A percentile compares a stretch with the other conserved stretches of the same genome.
phyloP scores from a whole-genome alignment of 2,329 filamentous ascomycete species.

The Fusarium brevicatenulatum region DNA sequence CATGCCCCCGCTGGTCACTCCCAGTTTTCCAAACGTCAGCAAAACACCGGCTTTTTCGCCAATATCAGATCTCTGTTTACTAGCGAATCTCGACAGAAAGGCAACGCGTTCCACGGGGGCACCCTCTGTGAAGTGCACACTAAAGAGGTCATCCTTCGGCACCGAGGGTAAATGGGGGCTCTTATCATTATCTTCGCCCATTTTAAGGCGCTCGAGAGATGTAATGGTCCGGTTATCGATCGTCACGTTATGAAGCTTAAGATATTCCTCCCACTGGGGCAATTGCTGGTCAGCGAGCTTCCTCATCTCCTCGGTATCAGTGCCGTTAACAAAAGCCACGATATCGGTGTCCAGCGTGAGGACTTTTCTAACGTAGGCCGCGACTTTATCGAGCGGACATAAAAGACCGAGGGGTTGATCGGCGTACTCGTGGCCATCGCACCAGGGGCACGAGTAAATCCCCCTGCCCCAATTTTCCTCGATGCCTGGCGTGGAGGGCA shows the following conservation, averaged over 20 bases:
- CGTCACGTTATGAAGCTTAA: conserved; percentile 60
- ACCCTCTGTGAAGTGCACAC: conserved; percentile 62
- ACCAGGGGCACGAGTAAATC: conserved; percentile 73
- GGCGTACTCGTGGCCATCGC: conserved; percentile 70
- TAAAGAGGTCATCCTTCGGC: conserved; percentile 65
- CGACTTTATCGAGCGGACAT: conserved; percentile 55
- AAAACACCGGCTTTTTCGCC: conserved; percentile 59
- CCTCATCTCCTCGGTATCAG: conserved; percentile 58
- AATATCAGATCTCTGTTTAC: conserved; percentile 59
- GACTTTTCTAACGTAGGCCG: conserved; percentile 61
- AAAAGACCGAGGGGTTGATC: conserved; percentile 68
- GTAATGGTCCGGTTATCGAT: conserved; percentile 67
- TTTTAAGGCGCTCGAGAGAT: conserved; percentile 57
- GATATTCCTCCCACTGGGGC: conserved; percentile 60
- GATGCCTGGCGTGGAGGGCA: conserved; percentile 66
- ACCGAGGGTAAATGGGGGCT: conserved; percentile 56
- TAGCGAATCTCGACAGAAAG: conserved; percentile 61
- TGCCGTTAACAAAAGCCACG: conserved; percentile 69
- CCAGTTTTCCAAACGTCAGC: conserved; percentile 57
- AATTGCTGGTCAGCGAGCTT: conserved; percentile 52
- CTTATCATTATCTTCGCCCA: conserved; percentile 49
- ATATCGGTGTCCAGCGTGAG: conserved; percentile 65
- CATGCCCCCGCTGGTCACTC: conserved; percentile 55
- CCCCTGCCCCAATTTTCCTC: conserved; percentile 66
- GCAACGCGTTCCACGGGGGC: conserved; percentile 57